Evolutionary conservation across 78 protist species (phyloP).

Genomic region (Dictyostelium brefeldianum): DNA sequence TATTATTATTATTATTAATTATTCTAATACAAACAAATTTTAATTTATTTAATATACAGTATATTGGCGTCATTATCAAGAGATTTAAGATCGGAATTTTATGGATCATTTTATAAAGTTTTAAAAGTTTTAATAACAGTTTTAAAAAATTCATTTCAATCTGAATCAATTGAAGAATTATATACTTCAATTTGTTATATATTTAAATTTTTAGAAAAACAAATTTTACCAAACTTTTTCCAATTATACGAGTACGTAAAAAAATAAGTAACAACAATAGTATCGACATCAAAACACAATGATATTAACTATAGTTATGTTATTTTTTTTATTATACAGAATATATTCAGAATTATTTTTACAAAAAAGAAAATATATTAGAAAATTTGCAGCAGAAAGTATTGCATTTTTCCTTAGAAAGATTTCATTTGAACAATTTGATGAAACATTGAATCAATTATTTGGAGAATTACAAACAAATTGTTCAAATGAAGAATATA

Average conservation of each 20-base stretch:
- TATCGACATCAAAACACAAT: not conserved
- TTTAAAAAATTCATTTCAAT: slow-evolving; percentile 10
- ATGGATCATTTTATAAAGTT: slow-evolving; percentile 29
- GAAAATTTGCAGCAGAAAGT: slow-evolving; percentile 79
- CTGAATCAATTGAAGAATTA: slow-evolving; percentile 45
- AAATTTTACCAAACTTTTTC: slow-evolving; percentile 48
- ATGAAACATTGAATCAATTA: slow-evolving; percentile 1
- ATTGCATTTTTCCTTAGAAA: slow-evolving; percentile 61
- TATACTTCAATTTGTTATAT: slow-evolving; percentile 67
- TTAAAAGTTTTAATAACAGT: slow-evolving; percentile 16
- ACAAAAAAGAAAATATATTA: slow-evolving; percentile 60
- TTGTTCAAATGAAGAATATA: not conserved
- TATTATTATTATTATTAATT: not conserved
- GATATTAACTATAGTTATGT: not conserved
- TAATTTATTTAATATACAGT: slow-evolving; percentile 1
- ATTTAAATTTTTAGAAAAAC: slow-evolving; percentile 63
- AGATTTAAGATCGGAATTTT: slow-evolving; percentile 64
- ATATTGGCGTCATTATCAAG: slow-evolving; percentile 49
- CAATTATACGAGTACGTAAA: slow-evolving; percentile 36
- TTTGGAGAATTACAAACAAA: not conserved
- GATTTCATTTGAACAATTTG: slow-evolving; percentile 38
- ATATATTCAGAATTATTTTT: slow-evolving; percentile 62
- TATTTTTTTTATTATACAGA: not conserved
- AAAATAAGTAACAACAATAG: too few relatives aligned
- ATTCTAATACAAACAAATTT: not conserved